Conservation (phyloP, 2,329 filamentous ascomycete species). For the Cordyceps javanica region DNA sequence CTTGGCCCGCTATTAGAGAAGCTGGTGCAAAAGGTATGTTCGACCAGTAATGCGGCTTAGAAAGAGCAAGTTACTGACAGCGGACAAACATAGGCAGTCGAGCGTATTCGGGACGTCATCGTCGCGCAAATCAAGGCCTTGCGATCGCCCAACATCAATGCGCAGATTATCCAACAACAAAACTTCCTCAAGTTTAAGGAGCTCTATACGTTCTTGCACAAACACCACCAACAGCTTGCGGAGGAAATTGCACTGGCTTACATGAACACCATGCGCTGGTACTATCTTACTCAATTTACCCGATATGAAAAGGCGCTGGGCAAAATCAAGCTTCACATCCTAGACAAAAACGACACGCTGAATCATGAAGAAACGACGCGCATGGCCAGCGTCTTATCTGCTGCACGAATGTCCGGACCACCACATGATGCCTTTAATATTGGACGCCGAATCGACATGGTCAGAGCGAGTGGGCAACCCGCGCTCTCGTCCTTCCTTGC, state of each 20-base stretch:
- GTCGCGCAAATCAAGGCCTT: conserved; percentile 92
- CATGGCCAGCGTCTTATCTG: conserved; percentile 53
- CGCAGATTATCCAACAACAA: conserved; percentile 93
- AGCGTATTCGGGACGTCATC: conserved; percentile 89
- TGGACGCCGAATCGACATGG: conserved; percentile 75
- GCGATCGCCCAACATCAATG: conserved; percentile 91
- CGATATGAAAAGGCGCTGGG: conserved; percentile 79
- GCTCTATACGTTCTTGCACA: conserved; percentile 76
- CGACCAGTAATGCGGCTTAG: not conserved
- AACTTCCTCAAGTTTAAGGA: conserved; percentile 86
- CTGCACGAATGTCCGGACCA: conserved; percentile 39
- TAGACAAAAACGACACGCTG: conserved; percentile 79
- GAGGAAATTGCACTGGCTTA: conserved; percentile 91
- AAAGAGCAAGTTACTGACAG: conserved; percentile 13
- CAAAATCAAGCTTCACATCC: conserved; percentile 73
- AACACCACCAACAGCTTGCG: conserved; percentile 74
- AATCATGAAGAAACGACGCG: conserved; percentile 69
- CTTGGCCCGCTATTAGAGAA: conserved; percentile 79
- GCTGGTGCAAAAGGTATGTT: conserved; percentile 66
- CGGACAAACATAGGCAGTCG: conserved; percentile 65
- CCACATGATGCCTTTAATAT: conserved; percentile 85
- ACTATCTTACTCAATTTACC: conserved; percentile 85
- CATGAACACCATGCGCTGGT: conserved; percentile 98
- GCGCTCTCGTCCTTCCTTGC: conserved; percentile 84
- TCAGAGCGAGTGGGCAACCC: conserved; percentile 65